Conservation (phyloP, 2,329 filamentous ascomycete genomes). For the Fusarium nisikadoi region DNA sequence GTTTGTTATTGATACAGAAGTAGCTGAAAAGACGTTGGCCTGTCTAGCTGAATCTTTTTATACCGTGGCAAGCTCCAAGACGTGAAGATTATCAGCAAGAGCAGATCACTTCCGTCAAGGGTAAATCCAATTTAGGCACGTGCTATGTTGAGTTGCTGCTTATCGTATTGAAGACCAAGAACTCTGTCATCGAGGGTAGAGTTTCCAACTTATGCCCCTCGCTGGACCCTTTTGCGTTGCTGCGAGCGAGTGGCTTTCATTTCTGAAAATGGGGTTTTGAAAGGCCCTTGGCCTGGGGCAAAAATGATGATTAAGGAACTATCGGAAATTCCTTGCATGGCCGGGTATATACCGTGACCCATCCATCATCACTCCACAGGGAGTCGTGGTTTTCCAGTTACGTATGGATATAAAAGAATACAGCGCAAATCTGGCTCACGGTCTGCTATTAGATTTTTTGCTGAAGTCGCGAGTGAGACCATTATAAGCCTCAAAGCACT, state of each 20-base stretch:
- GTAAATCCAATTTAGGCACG: background rate
- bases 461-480: background rate
- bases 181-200: background rate
- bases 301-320: background rate
- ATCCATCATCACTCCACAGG: background rate
- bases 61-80: background rate
- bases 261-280: background rate
- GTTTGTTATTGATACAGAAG: background rate
- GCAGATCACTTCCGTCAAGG: background rate
- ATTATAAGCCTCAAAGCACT: background rate
- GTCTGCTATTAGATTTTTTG: background rate
- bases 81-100: background rate
- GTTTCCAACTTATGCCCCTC: background rate
- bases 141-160: background rate
- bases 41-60: background rate
- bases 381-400: background rate
- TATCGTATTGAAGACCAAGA: background rate
- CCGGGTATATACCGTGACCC: background rate
- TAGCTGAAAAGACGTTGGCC: background rate
- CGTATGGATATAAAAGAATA: background rate
- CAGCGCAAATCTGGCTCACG: background rate
- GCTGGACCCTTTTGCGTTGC: background rate
- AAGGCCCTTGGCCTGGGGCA: background rate
- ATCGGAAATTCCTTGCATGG: background rate
- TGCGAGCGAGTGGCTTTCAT: constrained; percentile 11